These are phyloP conservation scores for Colletotrichum spaethianum DNA, from an alignment of 2,329 filamentous ascomycete genomes.

Conservation along the genomic window DNA sequence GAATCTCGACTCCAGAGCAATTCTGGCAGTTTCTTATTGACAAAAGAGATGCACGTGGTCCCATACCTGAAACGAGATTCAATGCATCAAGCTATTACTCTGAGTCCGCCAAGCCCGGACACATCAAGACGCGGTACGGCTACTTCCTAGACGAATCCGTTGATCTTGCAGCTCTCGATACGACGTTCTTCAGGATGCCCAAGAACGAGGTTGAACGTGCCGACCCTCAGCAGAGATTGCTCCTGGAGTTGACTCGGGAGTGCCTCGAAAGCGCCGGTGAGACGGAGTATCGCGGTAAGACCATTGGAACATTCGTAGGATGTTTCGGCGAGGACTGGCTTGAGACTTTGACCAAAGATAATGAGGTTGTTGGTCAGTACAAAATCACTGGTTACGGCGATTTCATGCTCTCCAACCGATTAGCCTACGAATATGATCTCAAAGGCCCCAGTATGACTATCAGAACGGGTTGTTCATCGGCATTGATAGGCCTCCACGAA, in stretches of 20 bases:
- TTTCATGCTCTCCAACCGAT: slow-evolving; percentile 49
- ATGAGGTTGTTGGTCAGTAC: slow-evolving; percentile 42
- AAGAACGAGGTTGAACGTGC: slow-evolving; percentile 47
- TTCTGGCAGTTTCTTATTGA: slow-evolving; percentile 49
- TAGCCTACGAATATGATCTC: slow-evolving; percentile 48
- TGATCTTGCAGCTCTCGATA: slow-evolving; percentile 47
- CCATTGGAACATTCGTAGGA: slow-evolving; percentile 53
- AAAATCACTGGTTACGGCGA: slow-evolving; percentile 44
- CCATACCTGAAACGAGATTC: slow-evolving; percentile 44
- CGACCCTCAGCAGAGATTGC: slow-evolving; percentile 54
- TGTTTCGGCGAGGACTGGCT: slow-evolving; percentile 51
- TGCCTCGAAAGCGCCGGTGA: slow-evolving; percentile 52
- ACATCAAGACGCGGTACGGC: slow-evolving; percentile 44
- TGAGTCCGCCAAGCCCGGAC: slow-evolving; percentile 39
- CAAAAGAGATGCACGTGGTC: slow-evolving; percentile 43
- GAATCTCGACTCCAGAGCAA: slow-evolving; percentile 42
- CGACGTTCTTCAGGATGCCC: slow-evolving; percentile 46
- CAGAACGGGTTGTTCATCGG: slow-evolving; percentile 54
- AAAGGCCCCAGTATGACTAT: slow-evolving; percentile 49
- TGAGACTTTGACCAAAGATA: slow-evolving; percentile 45
- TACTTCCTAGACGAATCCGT: slow-evolving; percentile 50
- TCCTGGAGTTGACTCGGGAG: slow-evolving; percentile 53
- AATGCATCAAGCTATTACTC: slow-evolving; percentile 40
- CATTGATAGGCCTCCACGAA: slow-evolving; percentile 49
- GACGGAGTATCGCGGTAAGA: slow-evolving; percentile 46